Conservation (phyloP, 2,329 filamentous ascomycete species). For the Dryadomyces quercus-mongolicae region DNA sequence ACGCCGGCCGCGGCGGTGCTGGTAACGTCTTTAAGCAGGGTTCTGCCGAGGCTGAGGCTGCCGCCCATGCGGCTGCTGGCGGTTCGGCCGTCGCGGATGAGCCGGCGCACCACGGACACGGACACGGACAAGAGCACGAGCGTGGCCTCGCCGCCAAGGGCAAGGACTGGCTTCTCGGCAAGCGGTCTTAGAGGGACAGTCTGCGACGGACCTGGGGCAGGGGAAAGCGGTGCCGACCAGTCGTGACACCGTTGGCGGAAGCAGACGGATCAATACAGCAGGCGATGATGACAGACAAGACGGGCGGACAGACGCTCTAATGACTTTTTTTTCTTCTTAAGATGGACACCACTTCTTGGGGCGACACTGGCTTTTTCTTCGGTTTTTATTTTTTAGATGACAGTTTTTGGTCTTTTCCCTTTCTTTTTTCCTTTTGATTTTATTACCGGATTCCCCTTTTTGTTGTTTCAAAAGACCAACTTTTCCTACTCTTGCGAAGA, state of each 20-base stretch:
- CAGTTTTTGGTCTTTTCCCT: neutral
- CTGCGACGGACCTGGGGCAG: neutral
- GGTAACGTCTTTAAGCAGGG: constrained; percentile 53
- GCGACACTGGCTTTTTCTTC: neutral
- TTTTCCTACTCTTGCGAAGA: no score
- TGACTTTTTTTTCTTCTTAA: no score
- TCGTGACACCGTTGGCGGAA: no score
- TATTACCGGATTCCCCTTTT: neutral
- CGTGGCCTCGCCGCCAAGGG: constrained; percentile 27
- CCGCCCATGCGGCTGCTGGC: constrained; percentile 15
- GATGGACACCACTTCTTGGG: no score
- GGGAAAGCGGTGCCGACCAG: neutral
- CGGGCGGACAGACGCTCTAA: no score
- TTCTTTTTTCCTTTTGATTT: neutral
- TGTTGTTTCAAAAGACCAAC: neutral
- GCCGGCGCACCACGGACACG: neutral
- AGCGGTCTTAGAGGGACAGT: constrained; percentile 20
- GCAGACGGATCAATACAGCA: no score
- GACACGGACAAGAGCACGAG: neutral
- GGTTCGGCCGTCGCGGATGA: constrained; percentile 22
- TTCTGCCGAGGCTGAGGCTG: constrained; percentile 25
- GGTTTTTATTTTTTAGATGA: neutral
- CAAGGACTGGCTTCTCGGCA: constrained; percentile 37
- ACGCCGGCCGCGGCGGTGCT: constrained; percentile 63
- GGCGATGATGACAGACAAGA: no score